phyloP scores from a whole-genome alignment of 1,284 basidiomycete genomes.

The Ustilago trichophora region DNA sequence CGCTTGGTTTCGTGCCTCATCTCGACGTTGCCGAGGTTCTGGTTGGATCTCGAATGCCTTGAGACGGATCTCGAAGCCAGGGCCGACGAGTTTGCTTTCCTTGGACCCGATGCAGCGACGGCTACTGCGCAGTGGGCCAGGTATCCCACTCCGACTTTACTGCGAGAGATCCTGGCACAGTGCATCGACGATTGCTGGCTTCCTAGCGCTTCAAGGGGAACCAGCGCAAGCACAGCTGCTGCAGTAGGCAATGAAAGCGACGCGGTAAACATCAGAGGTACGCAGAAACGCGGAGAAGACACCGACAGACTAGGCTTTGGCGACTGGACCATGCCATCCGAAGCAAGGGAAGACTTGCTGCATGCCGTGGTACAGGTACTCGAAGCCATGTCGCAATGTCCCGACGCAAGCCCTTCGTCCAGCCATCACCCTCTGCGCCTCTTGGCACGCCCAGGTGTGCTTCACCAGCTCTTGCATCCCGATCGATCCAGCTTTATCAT shows the following conservation, averaged over 20 bases:
- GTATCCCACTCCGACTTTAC: constrained; percentile 21
- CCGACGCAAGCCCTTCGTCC: constrained; percentile 5
- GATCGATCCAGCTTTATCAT: constrained; percentile 21
- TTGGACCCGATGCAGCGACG: constrained; percentile 3
- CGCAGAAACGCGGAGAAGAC: not conserved
- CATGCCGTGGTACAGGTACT: constrained; percentile 22
- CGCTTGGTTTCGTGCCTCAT: constrained; percentile 26
- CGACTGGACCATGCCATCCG: constrained; percentile 10
- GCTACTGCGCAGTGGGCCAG: not conserved
- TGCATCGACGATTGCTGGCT: constrained; percentile 29
- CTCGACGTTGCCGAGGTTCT: constrained; percentile 26
- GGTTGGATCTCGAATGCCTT: constrained; percentile 31
- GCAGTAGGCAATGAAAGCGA: not conserved
- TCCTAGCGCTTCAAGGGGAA: not conserved
- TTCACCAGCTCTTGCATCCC: constrained; percentile 37
- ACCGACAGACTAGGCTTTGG: not conserved
- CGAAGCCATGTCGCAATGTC: constrained; percentile 20
- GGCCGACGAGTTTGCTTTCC: constrained; percentile 16
- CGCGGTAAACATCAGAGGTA: not conserved
- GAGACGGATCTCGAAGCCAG: constrained; percentile 13
- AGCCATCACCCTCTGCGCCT: constrained; percentile 19
- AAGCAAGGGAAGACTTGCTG: constrained; percentile 31
- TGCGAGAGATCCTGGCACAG: constrained; percentile 37
- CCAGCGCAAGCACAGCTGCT: not conserved
- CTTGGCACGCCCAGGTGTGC: constrained; percentile 19